phyloP scores from a whole-genome alignment of 805 yeast species.

The Torulaspora delbrueckii region DNA sequence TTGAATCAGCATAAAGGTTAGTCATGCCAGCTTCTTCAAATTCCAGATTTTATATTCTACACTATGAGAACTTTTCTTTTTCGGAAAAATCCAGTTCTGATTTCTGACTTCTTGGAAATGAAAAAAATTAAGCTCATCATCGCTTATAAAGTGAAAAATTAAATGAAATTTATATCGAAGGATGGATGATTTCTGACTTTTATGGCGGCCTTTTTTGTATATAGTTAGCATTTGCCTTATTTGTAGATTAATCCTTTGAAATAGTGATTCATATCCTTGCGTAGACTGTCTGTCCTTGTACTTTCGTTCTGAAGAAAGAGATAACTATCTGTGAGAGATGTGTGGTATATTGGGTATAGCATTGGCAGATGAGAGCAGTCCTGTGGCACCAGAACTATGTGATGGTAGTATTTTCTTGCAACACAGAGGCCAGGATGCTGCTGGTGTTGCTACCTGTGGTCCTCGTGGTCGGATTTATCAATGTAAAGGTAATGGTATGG shows the following conservation, averaged over 20 bases:
- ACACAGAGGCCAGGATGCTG: slow-evolving; percentile 98
- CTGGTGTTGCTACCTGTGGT: slow-evolving; percentile 97
- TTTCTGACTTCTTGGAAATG: slow-evolving; percentile 2
- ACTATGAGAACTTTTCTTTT: slow-evolving; percentile 5
- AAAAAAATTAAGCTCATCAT: background rate
- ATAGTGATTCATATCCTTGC: background rate
- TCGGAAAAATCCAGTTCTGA: background rate
- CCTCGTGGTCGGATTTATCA: slow-evolving; percentile 89
- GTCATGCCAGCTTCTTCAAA: background rate
- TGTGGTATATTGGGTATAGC: slow-evolving; percentile 93
- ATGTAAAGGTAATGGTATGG: slow-evolving; percentile 99
- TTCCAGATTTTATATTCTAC: background rate
- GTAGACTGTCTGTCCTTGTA: background rate
- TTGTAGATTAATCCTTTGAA: slow-evolving; percentile 1
- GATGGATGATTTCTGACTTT: background rate
- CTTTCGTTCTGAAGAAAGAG: background rate
- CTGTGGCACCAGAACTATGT: slow-evolving; percentile 83
- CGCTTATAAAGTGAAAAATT: background rate
- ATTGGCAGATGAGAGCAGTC: slow-evolving; percentile 63
- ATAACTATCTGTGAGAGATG: slow-evolving; percentile 42
- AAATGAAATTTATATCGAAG: background rate
- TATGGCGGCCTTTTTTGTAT: background rate
- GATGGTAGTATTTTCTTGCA: slow-evolving; percentile 92
- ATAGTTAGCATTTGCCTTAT: slow-evolving; percentile 2
- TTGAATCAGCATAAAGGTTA: background rate